Conservation (phyloP, 129 eudicot species). For the Lonicera japonica region DNA sequence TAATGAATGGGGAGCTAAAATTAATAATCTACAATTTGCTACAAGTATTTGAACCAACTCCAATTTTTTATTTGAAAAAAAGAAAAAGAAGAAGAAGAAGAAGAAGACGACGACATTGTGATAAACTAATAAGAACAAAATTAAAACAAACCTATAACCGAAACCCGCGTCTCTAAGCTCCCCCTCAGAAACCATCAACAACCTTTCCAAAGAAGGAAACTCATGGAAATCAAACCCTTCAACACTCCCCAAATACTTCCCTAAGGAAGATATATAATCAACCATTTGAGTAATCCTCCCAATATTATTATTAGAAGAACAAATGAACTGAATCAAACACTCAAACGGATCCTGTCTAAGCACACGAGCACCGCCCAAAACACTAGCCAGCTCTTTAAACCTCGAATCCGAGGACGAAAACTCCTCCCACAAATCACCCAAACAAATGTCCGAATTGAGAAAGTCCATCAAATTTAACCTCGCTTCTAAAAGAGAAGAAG, state of each 20-base stretch:
- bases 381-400: constrained; percentile 57
- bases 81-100: no score
- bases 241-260: constrained; percentile 56
- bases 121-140: background rate
- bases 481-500: constrained; percentile 19
- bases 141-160: constrained; percentile 71
- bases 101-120: no score
- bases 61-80: no score
- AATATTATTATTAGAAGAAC: constrained; percentile 83
- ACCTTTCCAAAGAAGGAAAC: constrained; percentile 61
- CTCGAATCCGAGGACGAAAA: constrained; percentile 58
- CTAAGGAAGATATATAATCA: constrained; percentile 67
- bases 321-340: constrained; percentile 79
- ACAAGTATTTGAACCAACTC: no score
- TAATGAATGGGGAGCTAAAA: no score
- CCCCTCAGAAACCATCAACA: constrained; percentile 56
- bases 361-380: constrained; percentile 84
- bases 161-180: constrained; percentile 89
- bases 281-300: constrained; percentile 86
- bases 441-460: constrained; percentile 63
- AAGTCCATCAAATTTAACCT: constrained; percentile 55
- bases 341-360: constrained; percentile 90
- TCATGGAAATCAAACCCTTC: constrained; percentile 63
- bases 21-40: no score
- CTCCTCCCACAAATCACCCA: constrained; percentile 62